Percentiles rank a stretch among this genome's conserved stretches.
phyloP scores from a whole-genome alignment of 2,329 filamentous ascomycete species.

The Neofusicoccum parvum region DNA sequence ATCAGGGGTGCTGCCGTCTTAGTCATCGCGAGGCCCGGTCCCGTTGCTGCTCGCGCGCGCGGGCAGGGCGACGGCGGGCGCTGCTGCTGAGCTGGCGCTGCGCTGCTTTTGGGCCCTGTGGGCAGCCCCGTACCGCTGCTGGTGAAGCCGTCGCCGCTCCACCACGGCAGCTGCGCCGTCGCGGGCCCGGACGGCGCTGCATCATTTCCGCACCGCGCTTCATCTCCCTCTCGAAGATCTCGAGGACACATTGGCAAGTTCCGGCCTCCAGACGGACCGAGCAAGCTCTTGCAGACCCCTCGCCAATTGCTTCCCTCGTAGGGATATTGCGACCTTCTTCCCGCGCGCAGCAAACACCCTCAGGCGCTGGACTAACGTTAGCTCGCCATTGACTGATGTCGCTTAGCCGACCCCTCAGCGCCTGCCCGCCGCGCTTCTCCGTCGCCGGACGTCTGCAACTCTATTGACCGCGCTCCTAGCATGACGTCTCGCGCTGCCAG shows the following conservation, averaged over 20 bases:
- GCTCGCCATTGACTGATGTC: not conserved
- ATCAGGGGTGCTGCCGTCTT: not conserved
- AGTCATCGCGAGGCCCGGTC: not conserved
- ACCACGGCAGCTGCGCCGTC: not conserved
- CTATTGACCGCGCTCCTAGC: not conserved
- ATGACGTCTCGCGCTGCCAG: not conserved
- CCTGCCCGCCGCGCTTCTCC: not conserved
- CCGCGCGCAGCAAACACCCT: not conserved
- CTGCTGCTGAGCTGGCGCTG: too few species aligned
- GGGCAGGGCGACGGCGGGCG: too few species aligned
- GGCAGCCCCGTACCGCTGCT: not conserved
- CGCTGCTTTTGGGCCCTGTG: not conserved
- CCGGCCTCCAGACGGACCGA: slow-evolving; percentile 3
- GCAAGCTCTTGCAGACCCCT: not conserved
- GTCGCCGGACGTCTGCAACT: not conserved
- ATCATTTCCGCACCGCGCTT: slow-evolving; percentile 11
- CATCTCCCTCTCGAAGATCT: slow-evolving; percentile 14
- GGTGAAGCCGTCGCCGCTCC: not conserved
- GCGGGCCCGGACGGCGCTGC: not conserved
- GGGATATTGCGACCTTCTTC: not conserved
- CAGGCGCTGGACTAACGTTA: not conserved
- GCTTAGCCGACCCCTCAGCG: not conserved
- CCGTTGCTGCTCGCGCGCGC: not conserved
- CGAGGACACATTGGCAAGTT: slow-evolving; percentile 2
- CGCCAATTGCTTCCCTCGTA: not conserved